Percentiles rank a stretch among this genome's conserved stretches.
Evolutionary conservation across 2,329 filamentous ascomycete genomes (phyloP).

Genomic region (Colletotrichum viniferum): DNA sequence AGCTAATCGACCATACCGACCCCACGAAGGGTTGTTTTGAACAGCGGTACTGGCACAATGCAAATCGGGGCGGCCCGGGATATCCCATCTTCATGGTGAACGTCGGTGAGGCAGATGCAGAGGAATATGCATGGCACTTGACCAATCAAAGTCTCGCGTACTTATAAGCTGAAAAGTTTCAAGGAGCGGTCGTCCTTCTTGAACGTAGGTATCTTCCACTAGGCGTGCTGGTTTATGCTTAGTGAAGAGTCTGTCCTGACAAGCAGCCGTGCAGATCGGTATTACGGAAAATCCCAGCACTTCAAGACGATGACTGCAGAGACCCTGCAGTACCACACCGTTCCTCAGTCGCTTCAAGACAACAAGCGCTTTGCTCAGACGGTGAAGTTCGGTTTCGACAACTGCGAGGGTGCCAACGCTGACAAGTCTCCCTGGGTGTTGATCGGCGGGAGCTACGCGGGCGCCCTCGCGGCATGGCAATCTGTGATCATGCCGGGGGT

Average conservation of each 20-base stretch:
- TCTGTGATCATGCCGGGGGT: conserved; percentile 49
- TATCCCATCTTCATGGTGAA: conserved; percentile 14
- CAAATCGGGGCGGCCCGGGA: conserved; percentile 10
- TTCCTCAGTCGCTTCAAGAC: conserved; percentile 17
- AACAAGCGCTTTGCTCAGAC: conserved; percentile 18
- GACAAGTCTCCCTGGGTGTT: conserved; percentile 55
- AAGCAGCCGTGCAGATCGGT: conserved; percentile 2
- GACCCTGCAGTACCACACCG: conserved; percentile 16
- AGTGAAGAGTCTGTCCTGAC: not conserved
- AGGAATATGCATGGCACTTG: not conserved
- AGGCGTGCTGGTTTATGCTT: too few relatives aligned
- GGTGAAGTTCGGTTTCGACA: conserved; percentile 44
- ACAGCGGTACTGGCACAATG: conserved; percentile 16
- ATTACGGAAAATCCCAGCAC: conserved; percentile 9
- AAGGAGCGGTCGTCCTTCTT: conserved; percentile 11
- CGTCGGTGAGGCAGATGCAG: not conserved
- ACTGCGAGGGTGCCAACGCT: conserved; percentile 29
- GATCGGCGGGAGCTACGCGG: conserved; percentile 55
- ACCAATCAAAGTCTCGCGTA: not conserved
- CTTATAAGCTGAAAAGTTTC: conserved; percentile 1
- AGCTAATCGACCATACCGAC: conserved; percentile 14
- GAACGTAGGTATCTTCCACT: not conserved
- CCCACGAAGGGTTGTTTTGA: conserved; percentile 10
- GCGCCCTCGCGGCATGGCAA: conserved; percentile 53
- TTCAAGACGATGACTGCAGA: conserved; percentile 15